Percentiles rank a stretch among this genome's conserved stretches.
Evolutionary conservation across 257 asterid species (phyloP).

Genomic region (Capsicum baccatum): DNA sequence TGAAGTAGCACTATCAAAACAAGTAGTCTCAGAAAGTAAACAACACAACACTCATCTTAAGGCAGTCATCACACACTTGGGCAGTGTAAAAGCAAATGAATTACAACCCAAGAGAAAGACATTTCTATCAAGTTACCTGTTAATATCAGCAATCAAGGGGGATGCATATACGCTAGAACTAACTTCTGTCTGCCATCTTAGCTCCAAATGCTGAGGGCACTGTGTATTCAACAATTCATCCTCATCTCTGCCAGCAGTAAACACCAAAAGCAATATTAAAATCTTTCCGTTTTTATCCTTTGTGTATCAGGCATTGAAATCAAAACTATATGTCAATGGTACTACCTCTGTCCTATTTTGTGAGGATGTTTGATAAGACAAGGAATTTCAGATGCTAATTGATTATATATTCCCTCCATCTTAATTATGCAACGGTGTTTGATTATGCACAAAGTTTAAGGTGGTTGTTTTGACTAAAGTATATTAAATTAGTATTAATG

Average conservation of each 20-base stretch:
- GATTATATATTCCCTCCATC: neutral
- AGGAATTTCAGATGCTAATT: neutral
- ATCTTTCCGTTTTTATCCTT: neutral
- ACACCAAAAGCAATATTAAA: slow-evolving; percentile 12
- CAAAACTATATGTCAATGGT: neutral
- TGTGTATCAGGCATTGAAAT: neutral
- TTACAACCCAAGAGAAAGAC: slow-evolving; percentile 16
- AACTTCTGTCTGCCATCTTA: slow-evolving; percentile 99
- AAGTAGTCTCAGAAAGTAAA: slow-evolving; percentile 13
- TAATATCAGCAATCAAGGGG: slow-evolving; percentile 93
- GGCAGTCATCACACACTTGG: slow-evolving; percentile 14
- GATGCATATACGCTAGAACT: slow-evolving; percentile 96
- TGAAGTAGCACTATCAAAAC: neutral
- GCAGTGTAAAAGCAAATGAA: slow-evolving; percentile 26
- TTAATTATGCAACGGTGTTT: neutral
- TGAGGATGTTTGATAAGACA: neutral
- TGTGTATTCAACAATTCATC: slow-evolving; percentile 87
- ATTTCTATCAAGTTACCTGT: slow-evolving; percentile 58
- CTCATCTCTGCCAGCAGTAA: slow-evolving; percentile 66
- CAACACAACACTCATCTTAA: neutral
- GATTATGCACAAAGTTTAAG: neutral
- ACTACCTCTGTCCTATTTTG: neutral
- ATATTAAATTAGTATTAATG: neutral
- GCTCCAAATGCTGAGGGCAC: slow-evolving; percentile 95
- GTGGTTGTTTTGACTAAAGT: neutral